A percentile compares a stretch with the other conserved stretches of the same genome.
Evolutionary conservation across 768 basidiomycete genomes (phyloP).

Genomic region (Holtermannia corniformis): DNA sequence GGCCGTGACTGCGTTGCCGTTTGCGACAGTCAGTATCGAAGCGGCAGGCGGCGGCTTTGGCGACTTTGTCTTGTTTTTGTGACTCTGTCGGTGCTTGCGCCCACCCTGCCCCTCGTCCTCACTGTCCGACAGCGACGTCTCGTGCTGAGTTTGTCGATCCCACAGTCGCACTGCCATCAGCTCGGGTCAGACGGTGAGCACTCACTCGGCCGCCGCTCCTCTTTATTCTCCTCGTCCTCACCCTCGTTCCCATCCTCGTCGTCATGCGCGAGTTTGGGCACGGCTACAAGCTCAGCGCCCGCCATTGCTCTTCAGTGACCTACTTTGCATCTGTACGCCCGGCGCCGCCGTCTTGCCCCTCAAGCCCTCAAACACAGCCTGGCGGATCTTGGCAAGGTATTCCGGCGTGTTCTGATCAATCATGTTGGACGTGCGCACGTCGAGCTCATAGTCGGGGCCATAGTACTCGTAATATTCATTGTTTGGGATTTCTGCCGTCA

Average conservation of each 20-base stretch:
- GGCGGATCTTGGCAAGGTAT: conserved; percentile 86
- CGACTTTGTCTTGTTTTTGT: conserved; percentile 12
- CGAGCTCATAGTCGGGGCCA: conserved; percentile 91
- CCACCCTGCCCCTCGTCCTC: conserved; percentile 94
- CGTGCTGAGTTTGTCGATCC: conserved; percentile 70
- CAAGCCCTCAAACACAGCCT: conserved; percentile 83
- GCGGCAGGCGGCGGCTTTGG: background rate
- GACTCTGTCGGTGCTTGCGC: conserved; percentile 44
- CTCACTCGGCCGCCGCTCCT: conserved; percentile 62
- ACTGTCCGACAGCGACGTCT: conserved; percentile 88
- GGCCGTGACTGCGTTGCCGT: background rate
- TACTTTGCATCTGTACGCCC: conserved; percentile 82
- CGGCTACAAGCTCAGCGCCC: conserved; percentile 48
- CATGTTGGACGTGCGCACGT: conserved; percentile 87
- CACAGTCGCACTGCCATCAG: conserved; percentile 51
- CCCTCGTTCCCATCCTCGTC: conserved; percentile 75
- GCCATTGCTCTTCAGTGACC: conserved; percentile 11
- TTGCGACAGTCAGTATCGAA: background rate
- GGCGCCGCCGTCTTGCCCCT: conserved; percentile 79
- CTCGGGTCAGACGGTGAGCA: conserved; percentile 1
- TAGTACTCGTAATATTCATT: conserved; percentile 99
- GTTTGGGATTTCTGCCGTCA: conserved; percentile 70
- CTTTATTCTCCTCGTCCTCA: conserved; percentile 62
- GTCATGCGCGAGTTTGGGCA: conserved; percentile 67
- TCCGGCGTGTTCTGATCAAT: conserved; percentile 89